These are phyloP conservation scores for Fusarium veterinarium DNA, from an alignment of 2,329 filamentous ascomycete species.

Conservation along the genomic window DNA sequence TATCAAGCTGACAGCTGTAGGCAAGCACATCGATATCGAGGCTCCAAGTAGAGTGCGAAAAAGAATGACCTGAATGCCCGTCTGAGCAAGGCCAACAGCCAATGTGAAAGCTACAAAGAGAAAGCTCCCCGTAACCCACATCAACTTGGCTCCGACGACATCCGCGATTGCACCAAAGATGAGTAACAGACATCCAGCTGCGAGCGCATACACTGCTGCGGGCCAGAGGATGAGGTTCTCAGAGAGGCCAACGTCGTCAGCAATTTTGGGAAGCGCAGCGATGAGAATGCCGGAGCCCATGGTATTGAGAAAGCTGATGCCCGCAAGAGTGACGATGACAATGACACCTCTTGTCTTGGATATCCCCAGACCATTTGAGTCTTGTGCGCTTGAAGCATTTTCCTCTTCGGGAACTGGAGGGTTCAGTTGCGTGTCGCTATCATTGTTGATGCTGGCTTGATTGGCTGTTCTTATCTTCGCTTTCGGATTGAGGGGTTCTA, in stretches of 20 bases:
- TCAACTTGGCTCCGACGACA: conserved; percentile 49
- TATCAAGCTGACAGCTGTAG: conserved; percentile 52
- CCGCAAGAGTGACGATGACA: conserved; percentile 31
- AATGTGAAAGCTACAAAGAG: conserved; percentile 50
- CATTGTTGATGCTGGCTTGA: background rate
- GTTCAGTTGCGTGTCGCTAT: background rate
- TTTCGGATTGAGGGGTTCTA: background rate
- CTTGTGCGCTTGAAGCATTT: background rate
- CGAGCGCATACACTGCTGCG: conserved; percentile 36
- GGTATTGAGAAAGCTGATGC: conserved; percentile 41
- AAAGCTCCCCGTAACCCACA: conserved; percentile 51
- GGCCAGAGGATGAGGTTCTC: conserved; percentile 41
- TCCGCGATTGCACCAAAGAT: conserved; percentile 53
- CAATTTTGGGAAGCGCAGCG: conserved; percentile 37
- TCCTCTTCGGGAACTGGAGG: fast-evolving
- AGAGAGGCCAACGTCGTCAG: conserved; percentile 27
- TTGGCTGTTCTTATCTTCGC: background rate
- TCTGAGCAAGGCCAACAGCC: conserved; percentile 49
- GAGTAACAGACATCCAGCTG: conserved; percentile 44
- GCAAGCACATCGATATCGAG: conserved; percentile 53
- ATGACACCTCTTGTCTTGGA: conserved; percentile 18
- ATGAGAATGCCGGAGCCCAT: conserved; percentile 42
- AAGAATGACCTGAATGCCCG: conserved; percentile 52
- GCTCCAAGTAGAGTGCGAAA: conserved; percentile 51
- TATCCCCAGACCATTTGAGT: background rate